Evolutionary conservation across 1,284 basidiomycete species (phyloP), one percentile per base, ranked within the genome.

Genomic region (Agroathelia rolfsii): DNA sequence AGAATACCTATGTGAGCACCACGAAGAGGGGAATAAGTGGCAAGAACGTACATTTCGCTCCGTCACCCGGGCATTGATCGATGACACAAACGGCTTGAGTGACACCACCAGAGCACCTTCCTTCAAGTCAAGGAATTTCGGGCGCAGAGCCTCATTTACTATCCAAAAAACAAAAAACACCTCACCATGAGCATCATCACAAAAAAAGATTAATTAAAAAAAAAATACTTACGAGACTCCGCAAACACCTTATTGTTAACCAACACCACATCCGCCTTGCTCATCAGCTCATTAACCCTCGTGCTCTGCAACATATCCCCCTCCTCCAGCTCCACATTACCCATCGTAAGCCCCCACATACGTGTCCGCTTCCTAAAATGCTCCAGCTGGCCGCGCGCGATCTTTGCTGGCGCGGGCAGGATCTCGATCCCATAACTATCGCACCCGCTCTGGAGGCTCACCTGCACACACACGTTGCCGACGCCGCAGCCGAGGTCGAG

Each of bases 211-310:
- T n/a, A n/a, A n/a, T n/a, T 30, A 27, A 26, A 26, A 13, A 23
- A 27, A 12, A 3, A 5, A 53, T 3, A 65, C 81, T 60, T 44
- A 83, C 81, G 49, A 25, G 66, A 65, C 46, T 79, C 70, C 34
- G 68, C 62, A 48, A 84, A 85, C 1, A 83, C 79, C 55, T 82
- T 85, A 51, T 84, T 85, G 49, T 85, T 83, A 29, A 84, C 76
- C 35, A 85, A 51, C 7, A 85, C 72, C 4, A 85, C 78, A 43
- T 85, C 80, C 3, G 82, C 81, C 44, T 76, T 52, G 6, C 66
- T 53, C 40, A 85, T 65, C 31, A 82, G 53, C 49, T 74, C 66
- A 35, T 72, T 63, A 27, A 80, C 67, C 25, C 73, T 59, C 24
- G 43, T 47, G 49, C 77, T 81, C 41, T 60, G 56, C 32, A 83